Base-by-base conservation (phyloP, 495 filamentous ascomycete genomes). In the Aspergillus avenaceus region DNA sequence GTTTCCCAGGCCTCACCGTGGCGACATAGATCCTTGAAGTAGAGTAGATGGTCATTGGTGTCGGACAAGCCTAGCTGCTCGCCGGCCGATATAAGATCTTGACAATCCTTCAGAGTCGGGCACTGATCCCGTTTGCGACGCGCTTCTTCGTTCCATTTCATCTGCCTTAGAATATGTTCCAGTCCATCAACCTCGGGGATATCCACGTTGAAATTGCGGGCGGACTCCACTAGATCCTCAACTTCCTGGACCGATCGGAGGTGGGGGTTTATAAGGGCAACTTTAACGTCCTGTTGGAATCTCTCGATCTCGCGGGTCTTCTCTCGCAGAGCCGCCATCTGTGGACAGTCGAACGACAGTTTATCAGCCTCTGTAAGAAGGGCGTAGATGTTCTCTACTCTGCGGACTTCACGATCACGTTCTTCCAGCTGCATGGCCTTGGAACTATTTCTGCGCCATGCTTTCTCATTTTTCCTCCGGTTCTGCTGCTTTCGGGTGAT, bases 401-500 rank as follows among this genome's bases (percentile, higher is more conserved):
- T 95, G 59, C 93, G 87, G 64, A 90, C 79, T 67, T 97, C 91
- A 50, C 83, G 84, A 56, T 91, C 87, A 52, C 86, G 83, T 65
- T 97, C 93, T 71, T 96, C 91, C 63, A 86, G 77, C 67, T 97
- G 92, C 40, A 86, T 78, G 41, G 74, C 81, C 56, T 88, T 90
- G 25, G 85, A 83, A 64, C 82, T 86, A 50, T 83, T 82, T 62
- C 79, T 85, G 55, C 88, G 88, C 88, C 89, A 95, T 26, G 81
- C 85, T 63, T 92, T 95, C 61, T 97, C 91, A 67, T 88, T 97
- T 72, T 99, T 99, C 52, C 93, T 90, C 58, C 93, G 86, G 66
- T 95, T 96, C 70, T 97, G 92, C 72, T 97, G 93, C 73, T 99
- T 99, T 42, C 93, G 87, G 52, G 91, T 91, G 56, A 92, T 96